These are phyloP conservation scores for Cyclostephanos tholiformis DNA, from an alignment of 108 stramenopile genomes.

Conservation along the genomic window DNA sequence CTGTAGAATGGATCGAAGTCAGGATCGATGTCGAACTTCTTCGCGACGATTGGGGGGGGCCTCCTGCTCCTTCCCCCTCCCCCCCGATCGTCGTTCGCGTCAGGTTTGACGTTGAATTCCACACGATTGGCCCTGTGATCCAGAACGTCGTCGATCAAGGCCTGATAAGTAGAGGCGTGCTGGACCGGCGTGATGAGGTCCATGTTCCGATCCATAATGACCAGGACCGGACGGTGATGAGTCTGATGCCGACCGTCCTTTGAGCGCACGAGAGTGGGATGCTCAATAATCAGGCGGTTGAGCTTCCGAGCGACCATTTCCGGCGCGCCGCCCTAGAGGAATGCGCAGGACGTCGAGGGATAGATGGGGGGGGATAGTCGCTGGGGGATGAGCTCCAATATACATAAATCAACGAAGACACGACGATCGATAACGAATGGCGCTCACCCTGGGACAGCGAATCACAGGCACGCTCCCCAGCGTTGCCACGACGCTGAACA, in stretches of 20 bases:
- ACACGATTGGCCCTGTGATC: constrained; percentile 91
- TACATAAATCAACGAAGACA: background rate
- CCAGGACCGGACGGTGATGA: constrained; percentile 85
- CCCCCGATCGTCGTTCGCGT: constrained; percentile 27
- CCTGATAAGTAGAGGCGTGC: constrained; percentile 96
- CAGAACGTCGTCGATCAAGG: constrained; percentile 94
- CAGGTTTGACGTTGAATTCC: constrained; percentile 66
- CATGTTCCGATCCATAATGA: constrained; percentile 94
- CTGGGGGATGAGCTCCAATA: background rate
- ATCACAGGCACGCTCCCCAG: constrained; percentile 89
- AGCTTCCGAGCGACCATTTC: constrained; percentile 97
- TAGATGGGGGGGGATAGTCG: background rate
- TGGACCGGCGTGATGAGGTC: constrained; percentile 92
- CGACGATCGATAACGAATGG: background rate
- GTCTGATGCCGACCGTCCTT: constrained; percentile 18
- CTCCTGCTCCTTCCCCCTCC: constrained; percentile 34
- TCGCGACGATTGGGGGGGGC: constrained; percentile 58
- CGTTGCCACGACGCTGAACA: constrained; percentile 92
- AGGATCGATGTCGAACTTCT: constrained; percentile 94
- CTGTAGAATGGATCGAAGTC: constrained; percentile 88
- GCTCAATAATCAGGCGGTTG: constrained; percentile 82
- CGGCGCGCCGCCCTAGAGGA: constrained; percentile 85
- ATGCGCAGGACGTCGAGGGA: background rate
- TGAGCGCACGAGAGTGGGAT: constrained; percentile 67
- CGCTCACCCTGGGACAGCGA: constrained; percentile 82